Evolutionary conservation across 495 filamentous ascomycete genomes (phyloP), one percentile per base, ranked within the genome.

Genomic region (Penicillium robsamsonii): DNA sequence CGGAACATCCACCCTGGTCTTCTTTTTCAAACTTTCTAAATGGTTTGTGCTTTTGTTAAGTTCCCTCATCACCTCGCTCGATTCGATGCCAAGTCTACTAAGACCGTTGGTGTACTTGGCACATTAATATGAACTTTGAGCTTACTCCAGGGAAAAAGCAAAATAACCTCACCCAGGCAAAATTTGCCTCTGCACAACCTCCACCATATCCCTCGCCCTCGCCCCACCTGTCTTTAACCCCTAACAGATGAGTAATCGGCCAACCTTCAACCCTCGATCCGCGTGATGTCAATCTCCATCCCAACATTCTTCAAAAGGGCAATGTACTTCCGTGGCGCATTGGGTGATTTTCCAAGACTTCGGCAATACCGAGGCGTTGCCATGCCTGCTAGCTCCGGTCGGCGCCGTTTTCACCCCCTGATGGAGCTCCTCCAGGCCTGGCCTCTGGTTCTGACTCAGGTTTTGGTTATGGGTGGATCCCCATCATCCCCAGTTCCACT

Each of bases 231-330:
- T n/a, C 49, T 67, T 56, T 61, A 84, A 76, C 3, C 80, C 80
- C 22, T 78, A 3, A 81, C 74, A 7, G 62, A 64, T 84, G 80
- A 1, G 62, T 69, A 3, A 63, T 51, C 18, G 53, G 57, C 61
- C 73, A 70, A 82, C 76, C 67, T 84, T 84, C 51, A 71, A 82
- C 62, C 80, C 53, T 72, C 75, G 33, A 84, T 58, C 0, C 70
- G 51, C 27, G 66, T 62, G 53, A 84, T 71, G 31, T 65, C 52
- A 35, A 84, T 70, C 57, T 73, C 65, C 24, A 83, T 69, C 0
- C 80, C 81, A 29, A 82, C 73, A 38, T 58, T 67, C 65, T 77
- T 81, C 66, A 73, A 70, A 57, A 82, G 55, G 1, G 76, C 46
- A 46, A 80, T 61, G 61, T 78, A 84, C 10, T 62, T 57, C 29